phyloP scores from a whole-genome alignment of 2,329 filamentous ascomycete species.

The Hysterium pulicare region DNA sequence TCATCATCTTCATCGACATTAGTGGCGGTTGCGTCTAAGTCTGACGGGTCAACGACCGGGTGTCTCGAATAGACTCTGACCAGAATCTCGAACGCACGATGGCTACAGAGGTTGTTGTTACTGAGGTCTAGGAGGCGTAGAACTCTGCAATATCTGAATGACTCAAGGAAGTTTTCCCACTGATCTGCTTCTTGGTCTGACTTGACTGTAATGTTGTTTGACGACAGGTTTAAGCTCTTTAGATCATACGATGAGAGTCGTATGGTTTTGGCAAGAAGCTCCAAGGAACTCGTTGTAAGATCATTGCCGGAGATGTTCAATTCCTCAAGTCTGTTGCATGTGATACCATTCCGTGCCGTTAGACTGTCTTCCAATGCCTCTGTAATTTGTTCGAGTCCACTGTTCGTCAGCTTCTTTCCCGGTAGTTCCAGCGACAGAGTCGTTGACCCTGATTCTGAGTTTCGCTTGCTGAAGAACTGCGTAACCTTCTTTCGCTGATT shows the following conservation, averaged over 20 bases:
- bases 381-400: conserved; percentile 43
- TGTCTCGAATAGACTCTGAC: conserved; percentile 40
- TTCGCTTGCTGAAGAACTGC: conserved; percentile 2
- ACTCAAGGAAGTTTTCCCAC: conserved; percentile 44
- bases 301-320: conserved; percentile 45
- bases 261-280: conserved; percentile 41
- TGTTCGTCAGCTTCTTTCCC: conserved; percentile 45
- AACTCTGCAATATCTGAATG: conserved; percentile 42
- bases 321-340: conserved; percentile 41
- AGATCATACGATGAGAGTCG: conserved; percentile 42
- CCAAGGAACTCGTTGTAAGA: conserved; percentile 42
- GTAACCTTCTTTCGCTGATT: conserved; percentile 4
- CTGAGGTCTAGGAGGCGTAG: conserved; percentile 47
- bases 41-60: conserved; percentile 25
- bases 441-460: conserved; percentile 28
- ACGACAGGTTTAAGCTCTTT: conserved; percentile 45
- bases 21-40: conserved; percentile 16
- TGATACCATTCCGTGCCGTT: conserved; percentile 21
- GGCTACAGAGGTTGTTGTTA: conserved; percentile 41
- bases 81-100: conserved; percentile 45
- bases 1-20: conserved; percentile 17
- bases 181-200: conserved; percentile 34
- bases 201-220: conserved; percentile 43
- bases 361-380: conserved; percentile 42
- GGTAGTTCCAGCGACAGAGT: conserved; percentile 45